Base-by-base conservation (phyloP, 768 basidiomycete species). In the Pisolithus albus region DNA sequence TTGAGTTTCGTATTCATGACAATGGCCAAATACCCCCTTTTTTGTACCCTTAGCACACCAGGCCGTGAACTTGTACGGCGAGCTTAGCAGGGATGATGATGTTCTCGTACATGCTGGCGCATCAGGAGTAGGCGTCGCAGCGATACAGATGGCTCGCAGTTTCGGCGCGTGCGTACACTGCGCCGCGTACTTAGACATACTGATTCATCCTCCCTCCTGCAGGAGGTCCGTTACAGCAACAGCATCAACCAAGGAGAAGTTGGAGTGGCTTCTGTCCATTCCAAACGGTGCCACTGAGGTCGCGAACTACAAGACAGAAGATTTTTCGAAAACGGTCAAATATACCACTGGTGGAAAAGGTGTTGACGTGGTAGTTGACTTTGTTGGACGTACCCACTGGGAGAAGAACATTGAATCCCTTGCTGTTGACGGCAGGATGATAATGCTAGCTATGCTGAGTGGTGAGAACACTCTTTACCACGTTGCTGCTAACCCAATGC, bases 21-120 rank as follows among this genome's bases (percentile, higher is more conserved):
- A 26, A 40, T 40, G 32, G 34, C 47, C 13, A 34, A 13, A 30
- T 30, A 8, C 30, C 30, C 30, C 30, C 30, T 30, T 30, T 9
- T 10, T 26, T 21, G 36, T 11, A 26, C 51, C 26, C 48, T 37
- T 56, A 81, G 83, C 83, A 4, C 83, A 74, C 62, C 83, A 84
- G 60, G 83, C 79, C 0, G 65, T 86, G 18, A 74, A 89, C 44
- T 64, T 85, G 34, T 79, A 84, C 54, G 87, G 84, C 1, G 76
- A 86, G 57, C 60, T 94, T 41, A 79, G 84, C 62, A 62, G 75
- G 55, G 81, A 82, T 34, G 84, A 91, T 44, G 70, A 86, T 60
- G 88, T 92, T 9, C 77, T 98, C 15, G 76, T 97, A 11, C 95
- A 97, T 62, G 92, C 92, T 18, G 94, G 85, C 7, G 92, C 92